Evolutionary conservation across 2,329 filamentous ascomycete genomes (phyloP).

Genomic region (Sporothrix humicola): DNA sequence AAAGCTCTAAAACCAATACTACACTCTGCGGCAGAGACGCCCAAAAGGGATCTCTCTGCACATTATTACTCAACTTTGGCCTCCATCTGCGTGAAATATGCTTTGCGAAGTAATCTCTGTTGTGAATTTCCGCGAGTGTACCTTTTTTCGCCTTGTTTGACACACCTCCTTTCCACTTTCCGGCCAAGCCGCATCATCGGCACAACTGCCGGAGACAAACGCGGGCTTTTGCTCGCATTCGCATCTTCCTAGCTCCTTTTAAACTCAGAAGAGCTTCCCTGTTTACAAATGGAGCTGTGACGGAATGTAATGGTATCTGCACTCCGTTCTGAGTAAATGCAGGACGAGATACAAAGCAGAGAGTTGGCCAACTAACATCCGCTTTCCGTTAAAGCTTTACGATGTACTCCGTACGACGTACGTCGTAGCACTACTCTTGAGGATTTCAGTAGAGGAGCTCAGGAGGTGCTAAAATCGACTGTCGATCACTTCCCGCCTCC

Average conservation of each 20-base stretch:
- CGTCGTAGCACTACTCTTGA: neutral
- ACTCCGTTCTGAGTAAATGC: too few species aligned
- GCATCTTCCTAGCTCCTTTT: too few species aligned
- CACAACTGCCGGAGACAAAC: neutral
- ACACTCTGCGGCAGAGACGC: slow-evolving; percentile 7
- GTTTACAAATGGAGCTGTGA: too few species aligned
- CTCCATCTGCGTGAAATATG: neutral
- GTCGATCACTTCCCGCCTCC: neutral
- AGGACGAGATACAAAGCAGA: too few species aligned
- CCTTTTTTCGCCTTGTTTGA: neutral
- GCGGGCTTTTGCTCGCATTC: too few species aligned
- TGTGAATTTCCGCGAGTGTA: neutral
- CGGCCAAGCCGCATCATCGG: neutral
- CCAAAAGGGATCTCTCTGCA: neutral
- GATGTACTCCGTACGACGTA: neutral
- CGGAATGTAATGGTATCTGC: too few species aligned
- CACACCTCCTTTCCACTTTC: too few species aligned
- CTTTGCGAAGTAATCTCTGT: too few species aligned
- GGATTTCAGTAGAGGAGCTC: too few species aligned
- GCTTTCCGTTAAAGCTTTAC: neutral
- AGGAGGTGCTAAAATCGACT: neutral
- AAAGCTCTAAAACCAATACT: neutral
- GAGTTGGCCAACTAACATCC: too few species aligned
- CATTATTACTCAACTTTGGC: neutral
- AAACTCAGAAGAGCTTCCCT: neutral